phyloP scores from a whole-genome alignment of 1,139 yeast genomes.

The Saccharomyces hybrid region DNA sequence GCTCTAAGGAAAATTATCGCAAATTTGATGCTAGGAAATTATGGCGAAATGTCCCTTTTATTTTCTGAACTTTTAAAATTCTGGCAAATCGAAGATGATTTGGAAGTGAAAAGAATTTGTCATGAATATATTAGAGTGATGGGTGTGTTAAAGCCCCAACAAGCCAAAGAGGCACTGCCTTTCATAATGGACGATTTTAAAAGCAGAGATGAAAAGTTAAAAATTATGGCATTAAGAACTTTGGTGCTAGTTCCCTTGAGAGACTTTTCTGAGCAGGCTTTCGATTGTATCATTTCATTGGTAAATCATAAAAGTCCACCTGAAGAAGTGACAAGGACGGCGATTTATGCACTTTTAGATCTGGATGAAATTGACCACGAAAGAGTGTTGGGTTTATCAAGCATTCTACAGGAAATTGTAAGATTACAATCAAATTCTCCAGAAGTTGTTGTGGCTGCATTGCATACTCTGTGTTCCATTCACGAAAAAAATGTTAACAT shows the following conservation, averaged over 20 bases:
- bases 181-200: conserved; percentile 46
- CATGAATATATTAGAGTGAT: conserved; percentile 54
- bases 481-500: conserved; percentile 41
- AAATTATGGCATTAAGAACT: conserved; percentile 57
- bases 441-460: conserved; percentile 59
- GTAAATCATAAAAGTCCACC: conserved; percentile 43
- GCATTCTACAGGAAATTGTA: conserved; percentile 47
- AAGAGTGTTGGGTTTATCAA: conserved; percentile 39
- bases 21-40: conserved; percentile 73
- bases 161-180: conserved; percentile 51
- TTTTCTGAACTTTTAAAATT: conserved; percentile 61
- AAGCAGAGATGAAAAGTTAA: conserved; percentile 37
- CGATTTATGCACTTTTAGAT: conserved; percentile 64
- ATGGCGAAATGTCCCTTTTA: conserved; percentile 57
- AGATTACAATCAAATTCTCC: conserved; percentile 9
- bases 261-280: conserved; percentile 44
- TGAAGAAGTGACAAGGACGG: conserved; percentile 58
- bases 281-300: conserved; percentile 34
- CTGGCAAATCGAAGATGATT: conserved; percentile 51
- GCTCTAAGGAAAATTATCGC: conserved; percentile 74
- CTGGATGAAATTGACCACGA: conserved; percentile 49
- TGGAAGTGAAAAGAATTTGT: conserved; percentile 66
- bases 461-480: conserved; percentile 60
- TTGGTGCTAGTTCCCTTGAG: conserved; percentile 51
- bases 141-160: conserved; percentile 51